Percentiles rank a stretch among this genome's conserved stretches.
Conservation (phyloP, 768 basidiomycete genomes). For the Ephemerocybe angulata region DNA sequence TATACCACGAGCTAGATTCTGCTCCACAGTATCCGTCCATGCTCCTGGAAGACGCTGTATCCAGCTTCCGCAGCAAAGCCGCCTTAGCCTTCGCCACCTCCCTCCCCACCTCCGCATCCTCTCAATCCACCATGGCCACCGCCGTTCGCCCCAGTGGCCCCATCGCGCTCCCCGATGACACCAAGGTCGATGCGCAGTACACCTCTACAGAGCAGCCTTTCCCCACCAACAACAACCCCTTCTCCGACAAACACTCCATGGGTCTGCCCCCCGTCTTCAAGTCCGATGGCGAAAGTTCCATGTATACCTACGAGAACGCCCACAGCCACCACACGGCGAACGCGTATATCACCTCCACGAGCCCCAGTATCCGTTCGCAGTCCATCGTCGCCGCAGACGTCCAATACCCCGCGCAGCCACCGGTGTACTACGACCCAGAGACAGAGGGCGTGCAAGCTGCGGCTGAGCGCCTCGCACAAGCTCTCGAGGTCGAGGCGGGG, state of each 20-base stretch:
- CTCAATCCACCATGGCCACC: neutral
- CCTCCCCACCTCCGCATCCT: neutral
- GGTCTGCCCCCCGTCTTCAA: no score
- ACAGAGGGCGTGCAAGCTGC: neutral
- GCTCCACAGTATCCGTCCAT: no score
- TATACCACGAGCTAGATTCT: no score
- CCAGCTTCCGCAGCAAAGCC: no score
- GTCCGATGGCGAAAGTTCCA: no score
- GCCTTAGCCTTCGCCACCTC: neutral
- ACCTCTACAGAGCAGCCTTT: no score
- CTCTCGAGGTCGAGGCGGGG: conserved; percentile 3
- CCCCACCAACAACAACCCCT: neutral
- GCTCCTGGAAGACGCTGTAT: no score
- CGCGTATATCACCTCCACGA: neutral
- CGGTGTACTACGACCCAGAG: neutral
- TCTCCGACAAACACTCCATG: neutral
- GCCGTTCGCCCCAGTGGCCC: neutral
- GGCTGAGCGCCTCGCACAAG: conserved; percentile 2
- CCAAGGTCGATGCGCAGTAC: neutral
- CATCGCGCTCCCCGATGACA: neutral
- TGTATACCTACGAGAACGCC: no score
- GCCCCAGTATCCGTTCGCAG: no score
- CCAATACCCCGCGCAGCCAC: neutral
- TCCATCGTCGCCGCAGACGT: neutral
- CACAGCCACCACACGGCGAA: neutral